These are phyloP conservation scores for Apium graveolens DNA, from an alignment of 129 eudicot genomes.

Conservation along the genomic window DNA sequence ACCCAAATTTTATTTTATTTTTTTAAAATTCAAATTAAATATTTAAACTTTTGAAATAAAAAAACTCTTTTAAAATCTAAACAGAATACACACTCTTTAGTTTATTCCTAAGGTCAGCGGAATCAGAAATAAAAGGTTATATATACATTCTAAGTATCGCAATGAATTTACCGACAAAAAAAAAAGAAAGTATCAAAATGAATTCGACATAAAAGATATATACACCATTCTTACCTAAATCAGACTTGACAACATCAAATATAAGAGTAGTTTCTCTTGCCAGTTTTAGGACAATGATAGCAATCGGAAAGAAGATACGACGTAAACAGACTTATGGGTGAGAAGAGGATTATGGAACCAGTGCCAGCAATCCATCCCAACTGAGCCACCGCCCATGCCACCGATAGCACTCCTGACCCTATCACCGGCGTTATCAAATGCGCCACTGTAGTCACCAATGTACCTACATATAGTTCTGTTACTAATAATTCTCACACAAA, in stretches of 20 bases:
- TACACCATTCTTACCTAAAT: background rate
- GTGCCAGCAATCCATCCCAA: slow-evolving; percentile 85
- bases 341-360: slow-evolving; percentile 50
- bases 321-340: slow-evolving; percentile 66
- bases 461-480: slow-evolving; percentile 29
- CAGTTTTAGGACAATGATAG: slow-evolving; percentile 56
- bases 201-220: background rate
- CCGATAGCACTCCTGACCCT: slow-evolving; percentile 84
- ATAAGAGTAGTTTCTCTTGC: slow-evolving; percentile 47
- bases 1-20: no score
- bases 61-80: no score
- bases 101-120: no score
- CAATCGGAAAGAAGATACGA: slow-evolving; percentile 66
- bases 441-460: slow-evolving; percentile 61
- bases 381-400: slow-evolving; percentile 90
- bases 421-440: slow-evolving; percentile 87
- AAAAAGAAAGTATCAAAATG: background rate
- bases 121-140: no score
- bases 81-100: no score
- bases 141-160: no score
- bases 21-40: no score
- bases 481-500: background rate
- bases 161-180: background rate
- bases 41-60: no score
- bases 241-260: background rate